Evolutionary conservation across 2,329 filamentous ascomycete genomes (phyloP), one percentile per base, ranked within the genome.

Genomic region (Pseudogymnoascus sp.): DNA sequence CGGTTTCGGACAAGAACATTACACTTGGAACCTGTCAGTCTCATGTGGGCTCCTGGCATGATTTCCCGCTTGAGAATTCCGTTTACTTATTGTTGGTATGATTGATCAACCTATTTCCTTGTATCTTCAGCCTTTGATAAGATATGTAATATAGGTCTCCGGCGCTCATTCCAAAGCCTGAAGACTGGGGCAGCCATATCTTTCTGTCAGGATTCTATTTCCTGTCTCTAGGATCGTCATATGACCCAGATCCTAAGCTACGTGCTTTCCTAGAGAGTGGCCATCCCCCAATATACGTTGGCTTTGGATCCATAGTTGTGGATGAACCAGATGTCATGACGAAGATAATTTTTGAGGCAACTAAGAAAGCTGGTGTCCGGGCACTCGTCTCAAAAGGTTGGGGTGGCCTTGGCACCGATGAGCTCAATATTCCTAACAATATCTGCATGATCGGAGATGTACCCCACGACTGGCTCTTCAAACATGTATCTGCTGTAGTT

Each of bases 401-500:
- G 92, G 91, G 91, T 59, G 91, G 91, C 0, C 79, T 96, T 6
- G 91, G 91, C 31, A 88, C 84, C 0, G 89, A 91, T 69, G 79
- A 85, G 34, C 73, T 89, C 3, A 83, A 82, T 1, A 75, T 91
- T n/a, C 90, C 90, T 0, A 85, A 91, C 2, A 85, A 86, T 3
- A 85, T 96, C 1, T 91, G 90, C 72, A 91, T 96, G 85, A 80
- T 96, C 38, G 91, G 89, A 10, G 95, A 93, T 70, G 86, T 88
- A 50, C 91, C 91, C 1, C 92, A 96, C 66, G 92, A 96, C 75
- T 96, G 91, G 91, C 77, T 96, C 0, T 96, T 96, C 74, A 81
- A 90, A 67, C 86, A 83, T 38, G 91, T 96, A 0, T 89, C 89
- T 0, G 88, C 86, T 46, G 91, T 96, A 1, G 89, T 95, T 4